Evolutionary conservation across 2,329 filamentous ascomycete species (phyloP).

Genomic region (Paracoccidioides lutzii): DNA sequence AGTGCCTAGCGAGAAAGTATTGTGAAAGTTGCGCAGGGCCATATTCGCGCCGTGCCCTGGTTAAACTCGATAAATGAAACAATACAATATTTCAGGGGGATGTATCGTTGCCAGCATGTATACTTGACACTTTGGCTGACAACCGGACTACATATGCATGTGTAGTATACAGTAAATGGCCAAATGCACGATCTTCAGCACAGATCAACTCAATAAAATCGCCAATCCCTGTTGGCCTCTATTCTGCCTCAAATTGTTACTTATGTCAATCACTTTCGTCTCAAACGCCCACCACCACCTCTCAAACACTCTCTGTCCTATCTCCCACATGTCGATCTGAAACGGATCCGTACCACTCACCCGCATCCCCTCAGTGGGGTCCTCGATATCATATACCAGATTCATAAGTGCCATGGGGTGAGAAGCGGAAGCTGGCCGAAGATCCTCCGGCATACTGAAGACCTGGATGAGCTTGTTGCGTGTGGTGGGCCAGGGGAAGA

Average conservation of each 20-base stretch:
- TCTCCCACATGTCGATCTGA: slow-evolving; percentile 41
- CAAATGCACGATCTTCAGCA: background rate
- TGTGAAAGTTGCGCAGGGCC: too few species aligned
- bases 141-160: background rate
- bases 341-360: slow-evolving; percentile 41
- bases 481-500: slow-evolving; percentile 45
- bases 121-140: background rate
- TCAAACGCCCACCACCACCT: slow-evolving; percentile 52
- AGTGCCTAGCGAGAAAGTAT: too few species aligned
- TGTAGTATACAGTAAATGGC: background rate
- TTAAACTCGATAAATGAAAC: too few species aligned
- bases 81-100: too few species aligned
- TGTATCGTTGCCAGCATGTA: too few species aligned
- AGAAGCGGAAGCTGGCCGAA: slow-evolving; percentile 37
- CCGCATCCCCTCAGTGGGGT: slow-evolving; percentile 39
- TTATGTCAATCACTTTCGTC: slow-evolving; percentile 38
- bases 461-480: slow-evolving; percentile 42
- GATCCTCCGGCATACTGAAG: slow-evolving; percentile 36
- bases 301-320: slow-evolving; percentile 46
- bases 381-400: slow-evolving; percentile 46
- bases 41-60: too few species aligned
- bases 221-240: slow-evolving; percentile 29
- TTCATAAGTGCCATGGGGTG: slow-evolving; percentile 38
- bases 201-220: background rate
- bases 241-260: slow-evolving; percentile 39